Conservation (phyloP, 2,329 filamentous ascomycete species). For the Cladosporium sp. region DNA sequence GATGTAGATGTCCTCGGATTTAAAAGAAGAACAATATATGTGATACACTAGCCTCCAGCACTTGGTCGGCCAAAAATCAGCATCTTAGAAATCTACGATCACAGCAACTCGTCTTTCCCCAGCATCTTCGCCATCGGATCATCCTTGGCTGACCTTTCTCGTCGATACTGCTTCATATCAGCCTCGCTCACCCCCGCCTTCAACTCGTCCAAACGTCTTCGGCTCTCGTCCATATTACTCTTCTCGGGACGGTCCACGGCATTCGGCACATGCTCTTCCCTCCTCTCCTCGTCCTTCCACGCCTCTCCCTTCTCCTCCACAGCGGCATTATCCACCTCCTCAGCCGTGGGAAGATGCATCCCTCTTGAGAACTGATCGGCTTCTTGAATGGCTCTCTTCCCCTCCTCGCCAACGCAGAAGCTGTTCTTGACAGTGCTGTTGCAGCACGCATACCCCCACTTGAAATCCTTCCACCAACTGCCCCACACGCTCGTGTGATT, state of each 20-base stretch:
- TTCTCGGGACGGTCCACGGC: slow-evolving; percentile 39
- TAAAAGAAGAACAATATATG: too few relatives aligned
- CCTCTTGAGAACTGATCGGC: slow-evolving; percentile 59
- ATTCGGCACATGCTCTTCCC: slow-evolving; percentile 42
- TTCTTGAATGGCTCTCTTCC: slow-evolving; percentile 74
- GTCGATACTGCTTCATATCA: slow-evolving; percentile 81
- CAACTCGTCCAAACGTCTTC: slow-evolving; percentile 75
- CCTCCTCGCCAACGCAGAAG: slow-evolving; percentile 92
- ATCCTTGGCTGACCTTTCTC: slow-evolving; percentile 66
- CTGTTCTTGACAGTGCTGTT: slow-evolving; percentile 93
- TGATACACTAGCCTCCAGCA: slow-evolving; percentile 10
- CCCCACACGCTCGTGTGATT: slow-evolving; percentile 95
- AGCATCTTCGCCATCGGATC: slow-evolving; percentile 86
- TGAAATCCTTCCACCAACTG: slow-evolving; percentile 94
- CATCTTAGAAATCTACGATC: background rate
- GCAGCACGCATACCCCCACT: slow-evolving; percentile 96
- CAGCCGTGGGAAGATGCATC: slow-evolving; percentile 35
- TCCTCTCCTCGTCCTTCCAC: slow-evolving; percentile 40
- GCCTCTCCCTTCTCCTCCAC: slow-evolving; percentile 38
- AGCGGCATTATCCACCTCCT: slow-evolving; percentile 21
- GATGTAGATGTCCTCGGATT: too few relatives aligned
- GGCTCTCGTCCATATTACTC: slow-evolving; percentile 46
- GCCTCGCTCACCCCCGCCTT: slow-evolving; percentile 73
- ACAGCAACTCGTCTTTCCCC: slow-evolving; percentile 64
- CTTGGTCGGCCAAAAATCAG: slow-evolving; percentile 4